Percentiles rank a stretch among this genome's conserved stretches.
Evolutionary conservation across 1,284 basidiomycete species (phyloP).

Genomic region (Austroboletus novae-zelandiae): DNA sequence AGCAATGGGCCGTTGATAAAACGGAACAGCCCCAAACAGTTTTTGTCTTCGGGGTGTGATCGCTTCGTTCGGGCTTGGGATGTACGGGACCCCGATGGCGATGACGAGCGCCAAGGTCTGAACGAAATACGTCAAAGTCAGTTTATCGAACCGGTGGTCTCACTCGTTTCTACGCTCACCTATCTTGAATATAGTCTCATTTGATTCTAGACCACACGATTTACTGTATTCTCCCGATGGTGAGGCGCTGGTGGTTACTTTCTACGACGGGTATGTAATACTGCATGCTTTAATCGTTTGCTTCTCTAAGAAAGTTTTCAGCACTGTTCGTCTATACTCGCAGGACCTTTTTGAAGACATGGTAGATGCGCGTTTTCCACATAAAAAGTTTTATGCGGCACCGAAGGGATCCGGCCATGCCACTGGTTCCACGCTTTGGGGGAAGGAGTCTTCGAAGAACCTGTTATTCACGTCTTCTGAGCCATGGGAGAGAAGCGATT

Average conservation of each 20-base stretch:
- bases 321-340: constrained; percentile 16
- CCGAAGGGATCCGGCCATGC: constrained; percentile 29
- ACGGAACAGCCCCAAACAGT: constrained; percentile 25
- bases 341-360: constrained; percentile 29
- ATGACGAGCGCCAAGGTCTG: constrained; percentile 11
- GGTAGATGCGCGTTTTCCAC: constrained; percentile 6
- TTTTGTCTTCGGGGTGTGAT: constrained; percentile 32
- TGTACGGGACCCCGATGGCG: constrained; percentile 18
- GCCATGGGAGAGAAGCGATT: constrained; percentile 27
- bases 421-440: constrained; percentile 57
- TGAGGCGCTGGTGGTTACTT: constrained; percentile 30
- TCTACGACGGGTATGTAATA: constrained; percentile 32
- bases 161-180: background rate
- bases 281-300: background rate
- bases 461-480: constrained; percentile 61
- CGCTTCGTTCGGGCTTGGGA: constrained; percentile 28
- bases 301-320: constrained; percentile 5
- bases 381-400: constrained; percentile 16
- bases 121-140: constrained; percentile 15
- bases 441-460: constrained; percentile 36
- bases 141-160: background rate
- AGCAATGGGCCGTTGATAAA: background rate
- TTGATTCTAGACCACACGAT: constrained; percentile 30
- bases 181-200: constrained; percentile 18
- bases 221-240: constrained; percentile 26